Percentiles rank a stretch among this genome's conserved stretches.
These are phyloP conservation scores for Colletotrichum spinosum DNA, from an alignment of 2,329 filamentous ascomycete genomes.

Conservation along the genomic window DNA sequence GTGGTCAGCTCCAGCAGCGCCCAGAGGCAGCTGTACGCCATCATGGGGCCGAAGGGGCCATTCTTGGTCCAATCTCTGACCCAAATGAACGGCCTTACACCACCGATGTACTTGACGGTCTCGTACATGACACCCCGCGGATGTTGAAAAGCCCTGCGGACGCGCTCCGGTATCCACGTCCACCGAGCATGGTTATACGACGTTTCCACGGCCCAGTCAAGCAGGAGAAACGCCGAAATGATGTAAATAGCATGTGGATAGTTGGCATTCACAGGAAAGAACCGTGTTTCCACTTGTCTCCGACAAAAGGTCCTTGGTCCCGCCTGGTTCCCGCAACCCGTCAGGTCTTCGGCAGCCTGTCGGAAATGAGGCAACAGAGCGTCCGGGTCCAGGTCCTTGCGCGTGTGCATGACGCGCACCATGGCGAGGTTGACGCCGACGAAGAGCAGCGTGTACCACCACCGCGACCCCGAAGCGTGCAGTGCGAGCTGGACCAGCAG, in stretches of 20 bases:
- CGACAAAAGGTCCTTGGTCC: neutral
- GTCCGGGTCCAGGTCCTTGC: neutral
- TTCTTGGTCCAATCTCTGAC: too few relatives aligned
- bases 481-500: neutral
- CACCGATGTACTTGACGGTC: neutral
- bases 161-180: neutral
- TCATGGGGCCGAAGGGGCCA: neutral
- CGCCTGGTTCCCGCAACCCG: neutral
- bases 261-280: neutral
- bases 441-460: slow-evolving; percentile 1
- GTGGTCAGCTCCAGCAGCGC: neutral
- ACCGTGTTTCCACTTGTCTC: neutral
- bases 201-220: neutral
- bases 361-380: neutral
- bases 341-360: neutral
- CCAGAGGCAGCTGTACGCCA: neutral
- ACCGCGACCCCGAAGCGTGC: neutral
- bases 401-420: neutral
- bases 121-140: neutral
- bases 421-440: neutral
- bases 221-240: neutral
- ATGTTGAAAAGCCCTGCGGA: neutral
- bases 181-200: neutral
- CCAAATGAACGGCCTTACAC: too few relatives aligned
- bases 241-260: neutral